A percentile compares a stretch with the other conserved stretches of the same genome.
Conservation (phyloP, 345 rosid species). For the Hibiscus syriacus region DNA sequence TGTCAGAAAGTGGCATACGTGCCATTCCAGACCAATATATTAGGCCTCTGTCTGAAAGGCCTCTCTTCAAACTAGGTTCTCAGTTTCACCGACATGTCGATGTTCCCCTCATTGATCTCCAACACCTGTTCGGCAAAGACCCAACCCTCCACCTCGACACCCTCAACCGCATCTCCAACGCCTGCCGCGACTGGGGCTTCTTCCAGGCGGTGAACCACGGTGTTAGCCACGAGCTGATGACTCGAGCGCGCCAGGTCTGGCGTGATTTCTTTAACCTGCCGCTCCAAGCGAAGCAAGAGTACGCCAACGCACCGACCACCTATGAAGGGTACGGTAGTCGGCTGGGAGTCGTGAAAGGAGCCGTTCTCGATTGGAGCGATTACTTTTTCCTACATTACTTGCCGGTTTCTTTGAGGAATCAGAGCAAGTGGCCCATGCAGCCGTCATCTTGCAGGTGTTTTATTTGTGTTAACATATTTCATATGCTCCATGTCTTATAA, state of each 20-base stretch:
- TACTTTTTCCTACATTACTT: constrained; percentile 66
- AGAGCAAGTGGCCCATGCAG: constrained; percentile 64
- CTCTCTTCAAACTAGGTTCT: constrained; percentile 8
- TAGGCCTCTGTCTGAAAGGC: constrained; percentile 50
- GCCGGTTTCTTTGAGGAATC: constrained; percentile 42
- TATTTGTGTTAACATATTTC: too few species aligned
- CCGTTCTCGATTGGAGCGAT: constrained; percentile 26
- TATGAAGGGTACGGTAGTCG: constrained; percentile 94
- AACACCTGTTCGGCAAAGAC: constrained; percentile 12
- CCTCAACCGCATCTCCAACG: constrained; percentile 28
- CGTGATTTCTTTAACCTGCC: constrained; percentile 67
- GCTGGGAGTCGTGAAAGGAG: constrained; percentile 60
- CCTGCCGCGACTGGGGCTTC: constrained; percentile 85
- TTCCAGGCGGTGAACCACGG: constrained; percentile 92
- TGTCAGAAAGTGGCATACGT: constrained; percentile 23
- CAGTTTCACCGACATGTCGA: constrained; percentile 7
- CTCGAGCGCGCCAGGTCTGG: constrained; percentile 40
- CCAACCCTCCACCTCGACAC: constrained; percentile 12
- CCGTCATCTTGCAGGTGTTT: constrained; percentile 39
- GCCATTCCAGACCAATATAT: constrained; percentile 54
- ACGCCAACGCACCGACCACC: constrained; percentile 65
- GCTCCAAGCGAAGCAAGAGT: constrained; percentile 46
- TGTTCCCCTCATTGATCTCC: constrained; percentile 63
- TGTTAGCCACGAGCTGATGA: constrained; percentile 23
- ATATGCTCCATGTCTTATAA: too few species aligned